Evolutionary conservation across 805 yeast species (phyloP).

Genomic region (Alloascoidea africana): DNA sequence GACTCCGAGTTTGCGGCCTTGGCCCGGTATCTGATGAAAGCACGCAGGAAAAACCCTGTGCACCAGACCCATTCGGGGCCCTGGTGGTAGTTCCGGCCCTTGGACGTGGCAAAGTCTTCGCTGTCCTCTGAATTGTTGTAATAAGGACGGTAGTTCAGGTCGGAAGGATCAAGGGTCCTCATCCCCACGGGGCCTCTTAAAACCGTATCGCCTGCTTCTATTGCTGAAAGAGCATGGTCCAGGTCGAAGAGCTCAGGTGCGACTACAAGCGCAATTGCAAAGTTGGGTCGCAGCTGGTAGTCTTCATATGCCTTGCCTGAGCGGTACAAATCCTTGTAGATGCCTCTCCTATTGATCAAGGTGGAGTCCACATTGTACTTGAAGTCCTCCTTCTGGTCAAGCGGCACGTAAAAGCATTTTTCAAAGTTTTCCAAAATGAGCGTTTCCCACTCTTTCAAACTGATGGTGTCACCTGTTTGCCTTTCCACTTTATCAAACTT

Average conservation of each 20-base stretch:
- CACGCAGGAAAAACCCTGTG: constrained; percentile 75
- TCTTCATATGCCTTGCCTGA: constrained; percentile 87
- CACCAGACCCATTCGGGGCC: constrained; percentile 99
- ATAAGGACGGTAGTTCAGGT: constrained; percentile 82
- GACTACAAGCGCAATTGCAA: constrained; percentile 83
- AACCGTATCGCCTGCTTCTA: constrained; percentile 53
- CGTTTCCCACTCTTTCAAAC: constrained; percentile 58
- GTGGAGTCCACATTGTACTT: constrained; percentile 44
- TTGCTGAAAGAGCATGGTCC: constrained; percentile 43
- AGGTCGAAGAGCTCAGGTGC: constrained; percentile 83
- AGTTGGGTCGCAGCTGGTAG: constrained; percentile 85
- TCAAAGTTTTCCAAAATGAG: constrained; percentile 65
- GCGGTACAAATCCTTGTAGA: constrained; percentile 74
- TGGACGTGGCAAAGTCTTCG: constrained; percentile 80
- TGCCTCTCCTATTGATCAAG: constrained; percentile 79
- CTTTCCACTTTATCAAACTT: constrained; percentile 39
- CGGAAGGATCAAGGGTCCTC: constrained; percentile 86
- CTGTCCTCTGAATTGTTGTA: constrained; percentile 70
- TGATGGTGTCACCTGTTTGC: constrained; percentile 38
- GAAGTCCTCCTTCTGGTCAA: constrained; percentile 41
- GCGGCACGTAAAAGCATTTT: constrained; percentile 62
- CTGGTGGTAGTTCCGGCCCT: constrained; percentile 94
- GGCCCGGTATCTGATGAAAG: constrained; percentile 27
- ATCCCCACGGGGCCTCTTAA: constrained; percentile 87
- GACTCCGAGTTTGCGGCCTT: constrained; percentile 20